These are phyloP conservation scores for Arachnomyces sp. DNA, from an alignment of 2,329 filamentous ascomycete species.

Conservation along the genomic window DNA sequence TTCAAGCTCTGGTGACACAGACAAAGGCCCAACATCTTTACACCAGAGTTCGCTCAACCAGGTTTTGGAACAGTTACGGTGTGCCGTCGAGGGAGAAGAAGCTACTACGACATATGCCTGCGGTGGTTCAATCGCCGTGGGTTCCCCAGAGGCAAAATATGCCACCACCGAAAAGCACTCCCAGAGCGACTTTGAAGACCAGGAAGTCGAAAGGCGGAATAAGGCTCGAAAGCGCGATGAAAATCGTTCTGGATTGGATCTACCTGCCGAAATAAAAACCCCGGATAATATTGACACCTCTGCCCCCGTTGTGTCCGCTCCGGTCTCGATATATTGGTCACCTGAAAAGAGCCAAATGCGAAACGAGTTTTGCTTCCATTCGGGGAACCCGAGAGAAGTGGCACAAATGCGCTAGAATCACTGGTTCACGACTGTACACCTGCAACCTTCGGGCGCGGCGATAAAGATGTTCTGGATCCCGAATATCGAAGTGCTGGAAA, in stretches of 20 bases:
- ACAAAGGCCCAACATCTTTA: background rate
- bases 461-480: conserved; percentile 45
- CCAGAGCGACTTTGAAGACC: no score
- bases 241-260: no score
- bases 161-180: no score
- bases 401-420: conserved; percentile 7
- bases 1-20: background rate
- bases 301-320: no score
- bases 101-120: background rate
- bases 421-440: conserved; percentile 32
- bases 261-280: no score
- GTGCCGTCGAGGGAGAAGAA: background rate
- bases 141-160: background rate
- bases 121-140: background rate
- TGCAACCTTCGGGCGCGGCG: conserved; percentile 43
- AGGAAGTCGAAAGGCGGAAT: no score
- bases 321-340: conserved; percentile 12
- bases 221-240: no score
- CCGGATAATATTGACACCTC: no score
- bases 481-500: conserved; percentile 48
- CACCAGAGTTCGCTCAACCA: background rate
- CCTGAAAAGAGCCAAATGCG: background rate
- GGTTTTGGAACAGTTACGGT: background rate
- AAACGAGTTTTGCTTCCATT: conserved; percentile 5
- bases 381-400: background rate